phyloP scores from a whole-genome alignment of 371 early-diverging fungal species.

The Blastocladiella emersonii region DNA sequence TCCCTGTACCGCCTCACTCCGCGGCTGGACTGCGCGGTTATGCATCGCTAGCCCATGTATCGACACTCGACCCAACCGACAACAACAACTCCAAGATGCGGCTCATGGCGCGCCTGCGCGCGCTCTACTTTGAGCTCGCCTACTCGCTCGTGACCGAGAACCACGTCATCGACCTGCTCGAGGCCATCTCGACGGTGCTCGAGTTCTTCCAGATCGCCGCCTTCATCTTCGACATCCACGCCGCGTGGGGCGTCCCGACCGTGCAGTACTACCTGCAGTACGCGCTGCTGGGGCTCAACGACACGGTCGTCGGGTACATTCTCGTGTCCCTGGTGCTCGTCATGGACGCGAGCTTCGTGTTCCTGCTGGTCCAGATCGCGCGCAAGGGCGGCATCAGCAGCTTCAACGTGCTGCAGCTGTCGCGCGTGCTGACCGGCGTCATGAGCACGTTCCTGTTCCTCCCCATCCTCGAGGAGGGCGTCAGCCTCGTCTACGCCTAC shows the following conservation, averaged over 20 bases:
- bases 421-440: neutral
- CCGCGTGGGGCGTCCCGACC: neutral
- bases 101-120: neutral
- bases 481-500: neutral
- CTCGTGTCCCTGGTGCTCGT: neutral
- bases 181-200: neutral
- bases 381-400: neutral
- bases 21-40: too few relatives aligned
- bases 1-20: too few relatives aligned
- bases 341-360: neutral
- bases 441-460: neutral
- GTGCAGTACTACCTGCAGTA: neutral
- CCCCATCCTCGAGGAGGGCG: neutral
- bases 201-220: neutral
- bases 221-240: neutral
- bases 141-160: neutral
- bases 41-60: too few relatives aligned
- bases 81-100: too few relatives aligned
- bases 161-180: neutral
- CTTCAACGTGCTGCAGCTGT: neutral
- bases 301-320: neutral
- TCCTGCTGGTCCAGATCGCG: neutral
- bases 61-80: too few relatives aligned
- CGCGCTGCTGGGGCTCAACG: neutral
- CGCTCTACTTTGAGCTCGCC: conserved; percentile 1